Evolutionary conservation across 192 early-diverging fungal genomes (phyloP).

Genomic region (Coemansia sp.): DNA sequence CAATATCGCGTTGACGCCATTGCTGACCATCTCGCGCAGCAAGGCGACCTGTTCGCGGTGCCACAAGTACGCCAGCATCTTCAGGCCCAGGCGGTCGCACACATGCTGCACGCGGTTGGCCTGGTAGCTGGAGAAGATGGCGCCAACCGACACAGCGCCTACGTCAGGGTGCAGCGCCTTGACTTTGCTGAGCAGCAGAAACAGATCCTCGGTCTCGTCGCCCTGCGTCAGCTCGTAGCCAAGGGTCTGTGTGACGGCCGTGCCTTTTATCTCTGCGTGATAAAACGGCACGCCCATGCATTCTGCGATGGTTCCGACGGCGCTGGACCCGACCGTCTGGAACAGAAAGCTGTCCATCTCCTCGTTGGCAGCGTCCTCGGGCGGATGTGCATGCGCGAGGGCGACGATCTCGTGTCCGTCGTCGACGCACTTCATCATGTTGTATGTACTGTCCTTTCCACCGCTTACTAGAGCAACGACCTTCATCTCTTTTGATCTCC

Average conservation of each 20-base stretch:
- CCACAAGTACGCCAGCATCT: conserved; percentile 89
- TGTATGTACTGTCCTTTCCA: conserved; percentile 96
- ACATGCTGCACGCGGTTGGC: conserved; percentile 96
- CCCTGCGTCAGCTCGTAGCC: conserved; percentile 69
- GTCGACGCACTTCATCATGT: conserved; percentile 93
- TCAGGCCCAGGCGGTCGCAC: conserved; percentile 85
- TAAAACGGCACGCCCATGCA: conserved; percentile 90
- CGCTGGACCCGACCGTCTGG: conserved; percentile 96
- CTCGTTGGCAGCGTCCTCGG: conserved; percentile 65
- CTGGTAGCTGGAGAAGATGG: conserved; percentile 97
- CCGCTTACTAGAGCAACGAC: conserved; percentile 65
- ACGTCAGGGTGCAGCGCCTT: conserved; percentile 76
- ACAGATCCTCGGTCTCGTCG: conserved; percentile 97
- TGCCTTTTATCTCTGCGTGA: conserved; percentile 71
- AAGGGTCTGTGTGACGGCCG: conserved; percentile 62
- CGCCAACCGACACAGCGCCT: conserved; percentile 87
- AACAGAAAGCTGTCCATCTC: conserved; percentile 97
- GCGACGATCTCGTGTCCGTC: conserved; percentile 93
- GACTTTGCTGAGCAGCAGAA: conserved; percentile 68
- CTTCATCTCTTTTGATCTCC: conserved; percentile 22
- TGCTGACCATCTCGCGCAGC: conserved; percentile 81
- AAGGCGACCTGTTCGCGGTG: conserved; percentile 81
- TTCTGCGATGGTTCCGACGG: conserved; percentile 78
- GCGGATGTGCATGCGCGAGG: conserved; percentile 88
- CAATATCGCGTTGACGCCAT: conserved; percentile 78